Base-by-base conservation (phyloP, 495 filamentous ascomycete genomes). In the Friedmanniomyces endolithicus region DNA sequence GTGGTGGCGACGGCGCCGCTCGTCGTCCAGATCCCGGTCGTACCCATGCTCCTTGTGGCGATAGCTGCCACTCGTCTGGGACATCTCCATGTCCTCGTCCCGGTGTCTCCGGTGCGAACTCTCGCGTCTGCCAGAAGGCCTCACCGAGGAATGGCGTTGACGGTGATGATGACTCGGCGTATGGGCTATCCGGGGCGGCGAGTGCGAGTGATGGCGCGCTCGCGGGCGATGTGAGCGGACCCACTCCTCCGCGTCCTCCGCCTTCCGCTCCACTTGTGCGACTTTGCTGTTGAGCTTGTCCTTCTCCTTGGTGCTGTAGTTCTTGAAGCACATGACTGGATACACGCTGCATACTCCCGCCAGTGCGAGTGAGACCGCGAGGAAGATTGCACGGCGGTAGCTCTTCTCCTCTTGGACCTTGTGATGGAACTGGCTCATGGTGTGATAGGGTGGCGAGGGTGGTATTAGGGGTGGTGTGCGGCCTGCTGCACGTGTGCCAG, bases 261-360 rank as follows among this genome's bases (percentile, higher is more conserved):
- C 40, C 25, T 43, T 31, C n/a, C 34, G 48, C 50, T 53, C 48
- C 14, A 51, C 23, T 14, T 50, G 50, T 24, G 50, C 20, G 24
- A 56, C 39, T 29, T 56, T 35, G 33, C 25, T 20, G 31, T 54
- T 40, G 17, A 47, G 41, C 23, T 49, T 53, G 39, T 39, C 45
- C 50, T 55, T 44, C 55, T 62, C 59, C 34, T 58, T 58, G 56
- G 43, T 52, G 51, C 60, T 63, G 56, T 56, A 50, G 34, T 52
- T 48, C 41, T 63, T 63, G 60, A 63, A 63, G 52, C 60, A 63
- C 41, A 48, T 45, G 8, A 60, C 31, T 25, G 60, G 60, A 52
- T 61, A 63, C 14, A 60, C 29, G 60, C 60, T 63, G 60, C 60
- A 63, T 55, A 51, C n/a, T 62, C 59, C 59, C 12, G 50, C 59